phyloP scores from a whole-genome alignment of 73 alveolate genomes.

The Tetrahymena thermophila region DNA sequence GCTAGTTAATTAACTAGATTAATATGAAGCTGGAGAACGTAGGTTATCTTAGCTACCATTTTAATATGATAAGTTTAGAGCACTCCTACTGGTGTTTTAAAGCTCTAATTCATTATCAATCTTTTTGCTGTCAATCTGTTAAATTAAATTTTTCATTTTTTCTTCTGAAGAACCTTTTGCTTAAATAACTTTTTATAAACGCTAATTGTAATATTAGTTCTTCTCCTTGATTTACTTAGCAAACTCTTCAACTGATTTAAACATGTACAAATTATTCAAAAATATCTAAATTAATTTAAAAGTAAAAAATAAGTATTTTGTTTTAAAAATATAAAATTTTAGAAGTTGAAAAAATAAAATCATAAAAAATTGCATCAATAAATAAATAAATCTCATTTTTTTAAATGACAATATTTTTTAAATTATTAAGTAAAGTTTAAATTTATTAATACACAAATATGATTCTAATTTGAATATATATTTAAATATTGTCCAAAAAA shows the following conservation, averaged over 20 bases:
- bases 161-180: background rate
- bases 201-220: background rate
- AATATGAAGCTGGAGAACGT: background rate
- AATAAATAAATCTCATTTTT: too few species aligned
- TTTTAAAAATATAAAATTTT: too few species aligned
- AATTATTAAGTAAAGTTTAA: too few species aligned
- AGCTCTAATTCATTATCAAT: background rate
- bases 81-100: background rate
- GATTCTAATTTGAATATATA: too few species aligned
- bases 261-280: background rate
- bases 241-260: background rate
- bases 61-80: background rate
- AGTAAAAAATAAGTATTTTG: too few species aligned
- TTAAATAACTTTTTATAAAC: background rate
- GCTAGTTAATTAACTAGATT: background rate
- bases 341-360: too few species aligned
- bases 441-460: too few species aligned
- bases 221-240: background rate
- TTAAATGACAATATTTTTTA: too few species aligned
- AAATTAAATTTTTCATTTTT: background rate
- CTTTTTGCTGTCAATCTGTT: background rate
- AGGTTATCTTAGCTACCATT: background rate
- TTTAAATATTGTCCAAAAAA: too few species aligned
- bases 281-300: background rate
- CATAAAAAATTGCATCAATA: too few species aligned